Evolutionary conservation across 2,329 filamentous ascomycete genomes (phyloP), one percentile per base, ranked within the genome.

Genomic region (Periglandula ipomoeae): DNA sequence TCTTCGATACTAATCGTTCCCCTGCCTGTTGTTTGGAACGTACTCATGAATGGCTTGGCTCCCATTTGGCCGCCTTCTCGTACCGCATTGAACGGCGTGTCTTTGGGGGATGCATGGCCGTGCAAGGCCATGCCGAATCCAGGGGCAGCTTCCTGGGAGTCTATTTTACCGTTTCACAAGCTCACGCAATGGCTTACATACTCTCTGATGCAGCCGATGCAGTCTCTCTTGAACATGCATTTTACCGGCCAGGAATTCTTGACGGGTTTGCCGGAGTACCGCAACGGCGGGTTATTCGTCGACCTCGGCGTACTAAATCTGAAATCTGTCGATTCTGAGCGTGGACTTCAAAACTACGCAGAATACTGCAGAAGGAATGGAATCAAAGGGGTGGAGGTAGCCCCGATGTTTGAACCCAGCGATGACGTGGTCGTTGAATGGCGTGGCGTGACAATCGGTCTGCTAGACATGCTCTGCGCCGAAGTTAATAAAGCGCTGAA

Each of bases 151-250:
- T 59, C 63, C 2, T 89, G 85, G 85, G 84, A 89, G 61, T 85
- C 77, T 0, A 90, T 94, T 53, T 79, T 91, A 10, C 89, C 89
- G 0, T 95, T 95, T 71, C 90, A 96, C 72, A 95, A 95, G 69
- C 77, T 95, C 32, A 94, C 89, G 0, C 89, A 95, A 66, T 96
- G 90, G 90, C 82, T 96, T 49, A 88, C 86, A 44, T 95, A 95
- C 68, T 95, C 89, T 2, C 78, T 96, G 49, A 94, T 94, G 87
- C 84, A 89, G 22, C 89, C 89, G 0, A 94, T 95, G 84, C 80
- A 84, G 49, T 86, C 82, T 55, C 67, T 95, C 20, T 81, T 95
- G 58, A 79, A 85, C 50, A 82, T 94, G 51, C 81, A 89, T 55
- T 93, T 93, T 64, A 82, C 85, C 3, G 88, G 89, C 39, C 80